These are phyloP conservation scores for Diplogelasinospora grovesii DNA, from an alignment of 495 filamentous ascomycete species.

Conservation along the genomic window DNA sequence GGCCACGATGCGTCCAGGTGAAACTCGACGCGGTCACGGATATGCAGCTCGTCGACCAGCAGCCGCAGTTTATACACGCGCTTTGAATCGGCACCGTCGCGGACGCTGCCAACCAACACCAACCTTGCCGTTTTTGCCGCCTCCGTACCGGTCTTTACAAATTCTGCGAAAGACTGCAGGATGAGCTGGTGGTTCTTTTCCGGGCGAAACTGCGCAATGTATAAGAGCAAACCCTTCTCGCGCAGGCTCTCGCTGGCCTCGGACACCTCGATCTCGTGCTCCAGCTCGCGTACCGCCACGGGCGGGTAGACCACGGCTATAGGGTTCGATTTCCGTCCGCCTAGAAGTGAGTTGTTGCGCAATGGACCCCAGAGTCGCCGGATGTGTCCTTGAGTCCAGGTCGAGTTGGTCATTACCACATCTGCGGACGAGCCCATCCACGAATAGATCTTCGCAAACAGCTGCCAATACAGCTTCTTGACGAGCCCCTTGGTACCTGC, in stretches of 20 bases:
- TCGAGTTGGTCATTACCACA: constrained; percentile 93
- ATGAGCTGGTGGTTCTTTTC: constrained; percentile 93
- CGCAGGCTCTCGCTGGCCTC: constrained; percentile 58
- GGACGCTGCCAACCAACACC: constrained; percentile 80
- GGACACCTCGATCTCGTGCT: constrained; percentile 61
- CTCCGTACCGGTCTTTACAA: constrained; percentile 38
- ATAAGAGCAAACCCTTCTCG: constrained; percentile 66
- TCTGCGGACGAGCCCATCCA: constrained; percentile 76
- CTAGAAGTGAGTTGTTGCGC: constrained; percentile 36
- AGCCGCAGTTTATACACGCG: constrained; percentile 87
- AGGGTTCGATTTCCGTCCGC: constrained; percentile 32
- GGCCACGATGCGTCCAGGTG: constrained; percentile 84
- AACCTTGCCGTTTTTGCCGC: constrained; percentile 55
- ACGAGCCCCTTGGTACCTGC: constrained; percentile 54
- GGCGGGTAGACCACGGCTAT: constrained; percentile 82
- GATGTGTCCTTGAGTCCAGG: constrained; percentile 87
- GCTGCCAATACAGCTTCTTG: constrained; percentile 78
- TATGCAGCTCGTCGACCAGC: constrained; percentile 76
- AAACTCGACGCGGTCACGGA: constrained; percentile 79
- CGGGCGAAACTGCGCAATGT: constrained; percentile 94
- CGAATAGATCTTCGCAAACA: constrained; percentile 76
- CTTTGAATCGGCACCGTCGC: constrained; percentile 74
- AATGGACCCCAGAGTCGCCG: constrained; percentile 66
- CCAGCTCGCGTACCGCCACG: constrained; percentile 77
- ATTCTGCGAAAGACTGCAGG: constrained; percentile 72